Evolutionary conservation across 2,329 filamentous ascomycete species (phyloP), one percentile per base, ranked within the genome.

Genomic region (Capronia coronata): DNA sequence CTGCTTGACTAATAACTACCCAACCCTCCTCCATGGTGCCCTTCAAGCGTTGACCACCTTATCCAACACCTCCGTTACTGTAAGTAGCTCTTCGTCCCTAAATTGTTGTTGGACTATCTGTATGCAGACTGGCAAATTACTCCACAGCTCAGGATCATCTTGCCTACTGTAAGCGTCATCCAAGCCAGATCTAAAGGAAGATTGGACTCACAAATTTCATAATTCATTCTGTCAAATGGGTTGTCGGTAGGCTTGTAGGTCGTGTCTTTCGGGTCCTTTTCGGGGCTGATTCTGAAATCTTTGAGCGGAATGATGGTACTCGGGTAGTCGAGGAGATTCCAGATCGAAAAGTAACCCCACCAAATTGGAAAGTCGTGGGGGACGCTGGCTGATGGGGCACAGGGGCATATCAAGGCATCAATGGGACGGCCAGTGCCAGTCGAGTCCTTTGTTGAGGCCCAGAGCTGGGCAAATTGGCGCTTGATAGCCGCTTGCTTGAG

Each of bases 281-380:
- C 57, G 0, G 67, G 67, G 43, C 74, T 68, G 1, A 73, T 69
- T 23, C 66, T 62, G 23, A 57, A 42, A 13, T 55, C 45, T 2
- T 67, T 68, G 1, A 77, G 76, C 0, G 83, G 83, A 60, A 86
- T 83, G 0, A 80, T 72, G 1, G 77, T 64, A 8, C 72, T 75
- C 0, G 83, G 79, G 62, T 84, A 84, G 62, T 87, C 82, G 1
- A 86, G 72, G 35, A 86, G 59, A 61, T 86, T 87, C 80, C 82
- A 86, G 53, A 81, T 75, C 0, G 75, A 68, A 0, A 80, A 84
- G 57, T 86, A 87, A 1, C 75, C 75, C 80, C 81, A 86, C 56
- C 78, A 78, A 30, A 65, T 70, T 62, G 83, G 60, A 51, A 70
- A 65, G 55, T 78, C 64, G 54, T 80, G 71, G 53, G 75, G 65